phyloP scores from a whole-genome alignment of 2,329 filamentous ascomycete genomes.

The Ophiocordyceps australis region DNA sequence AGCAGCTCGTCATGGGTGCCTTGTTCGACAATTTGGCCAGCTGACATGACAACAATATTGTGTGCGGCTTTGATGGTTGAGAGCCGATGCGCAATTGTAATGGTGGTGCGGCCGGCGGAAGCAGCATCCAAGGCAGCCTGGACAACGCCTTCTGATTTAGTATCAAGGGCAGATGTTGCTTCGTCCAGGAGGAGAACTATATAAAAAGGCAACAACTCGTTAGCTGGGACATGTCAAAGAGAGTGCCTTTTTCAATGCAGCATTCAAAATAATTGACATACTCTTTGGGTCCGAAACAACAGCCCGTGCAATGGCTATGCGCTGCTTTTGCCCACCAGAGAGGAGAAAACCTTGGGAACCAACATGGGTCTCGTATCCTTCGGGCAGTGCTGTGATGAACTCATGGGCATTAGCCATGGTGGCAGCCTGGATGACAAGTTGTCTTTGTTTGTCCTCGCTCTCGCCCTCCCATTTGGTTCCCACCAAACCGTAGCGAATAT shows the following conservation, averaged over 20 bases:
- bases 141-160: conserved; percentile 85
- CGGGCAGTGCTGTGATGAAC: conserved; percentile 65
- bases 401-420: conserved; percentile 89
- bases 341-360: conserved; percentile 85
- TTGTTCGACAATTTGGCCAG: conserved; percentile 79
- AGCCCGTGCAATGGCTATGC: conserved; percentile 83
- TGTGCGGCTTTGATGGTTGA: conserved; percentile 89
- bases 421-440: conserved; percentile 63
- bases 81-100: conserved; percentile 86
- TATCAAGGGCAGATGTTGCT: conserved; percentile 85
- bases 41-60: conserved; percentile 86
- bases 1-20: conserved; percentile 73
- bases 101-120: conserved; percentile 74
- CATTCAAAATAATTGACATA: conserved; percentile 11
- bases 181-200: conserved; percentile 75
- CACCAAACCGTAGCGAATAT: conserved; percentile 80
- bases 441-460: conserved; percentile 45
- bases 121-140: conserved; percentile 84
- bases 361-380: conserved; percentile 88
- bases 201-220: not conserved
- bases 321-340: conserved; percentile 91
- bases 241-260: no score
- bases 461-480: conserved; percentile 59
- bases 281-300: conserved; percentile 79
- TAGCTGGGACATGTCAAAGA: not conserved